Conservation (phyloP, 2,329 filamentous ascomycete species). For the Cadophora luteo-olivacea region DNA sequence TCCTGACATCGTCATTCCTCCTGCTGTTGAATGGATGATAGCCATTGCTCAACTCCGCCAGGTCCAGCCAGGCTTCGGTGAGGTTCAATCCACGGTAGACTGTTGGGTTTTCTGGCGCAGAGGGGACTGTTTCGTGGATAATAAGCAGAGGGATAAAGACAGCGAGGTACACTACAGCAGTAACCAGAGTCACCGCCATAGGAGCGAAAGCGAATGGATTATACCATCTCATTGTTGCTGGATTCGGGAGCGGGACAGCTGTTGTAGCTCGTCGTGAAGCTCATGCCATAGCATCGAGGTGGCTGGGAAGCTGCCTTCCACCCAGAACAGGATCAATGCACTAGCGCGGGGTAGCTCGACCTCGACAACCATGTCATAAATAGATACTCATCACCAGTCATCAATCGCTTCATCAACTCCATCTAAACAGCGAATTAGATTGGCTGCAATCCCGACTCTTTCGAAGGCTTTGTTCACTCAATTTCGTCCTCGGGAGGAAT, state of each 20-base stretch:
- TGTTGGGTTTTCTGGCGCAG: constrained; percentile 61
- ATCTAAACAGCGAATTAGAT: constrained; percentile 16
- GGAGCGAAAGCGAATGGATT: constrained; percentile 80
- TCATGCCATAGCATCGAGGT: background rate
- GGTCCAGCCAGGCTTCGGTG: constrained; percentile 84
- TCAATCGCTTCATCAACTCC: background rate
- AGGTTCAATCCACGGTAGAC: constrained; percentile 74
- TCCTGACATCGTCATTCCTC: constrained; percentile 79
- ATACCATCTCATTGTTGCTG: constrained; percentile 39
- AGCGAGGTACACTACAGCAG: constrained; percentile 76
- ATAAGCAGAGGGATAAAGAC: constrained; percentile 75
- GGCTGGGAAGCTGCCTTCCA: constrained; percentile 9
- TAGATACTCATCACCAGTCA: no score
- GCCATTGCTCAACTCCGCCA: constrained; percentile 74
- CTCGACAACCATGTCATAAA: constrained; percentile 4
- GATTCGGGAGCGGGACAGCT: constrained; percentile 6
- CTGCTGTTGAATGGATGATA: constrained; percentile 92
- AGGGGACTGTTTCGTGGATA: constrained; percentile 78
- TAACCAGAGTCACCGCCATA: constrained; percentile 81
- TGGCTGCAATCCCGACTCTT: no score
- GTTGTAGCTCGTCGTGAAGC: constrained; percentile 14
- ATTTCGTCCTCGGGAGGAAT: no score
- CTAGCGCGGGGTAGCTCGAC: constrained; percentile 16
- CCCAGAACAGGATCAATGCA: constrained; percentile 4
- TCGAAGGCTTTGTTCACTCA: no score